Conservation (phyloP, 192 early-diverging fungal species). For the Coemansia sp. region DNA sequence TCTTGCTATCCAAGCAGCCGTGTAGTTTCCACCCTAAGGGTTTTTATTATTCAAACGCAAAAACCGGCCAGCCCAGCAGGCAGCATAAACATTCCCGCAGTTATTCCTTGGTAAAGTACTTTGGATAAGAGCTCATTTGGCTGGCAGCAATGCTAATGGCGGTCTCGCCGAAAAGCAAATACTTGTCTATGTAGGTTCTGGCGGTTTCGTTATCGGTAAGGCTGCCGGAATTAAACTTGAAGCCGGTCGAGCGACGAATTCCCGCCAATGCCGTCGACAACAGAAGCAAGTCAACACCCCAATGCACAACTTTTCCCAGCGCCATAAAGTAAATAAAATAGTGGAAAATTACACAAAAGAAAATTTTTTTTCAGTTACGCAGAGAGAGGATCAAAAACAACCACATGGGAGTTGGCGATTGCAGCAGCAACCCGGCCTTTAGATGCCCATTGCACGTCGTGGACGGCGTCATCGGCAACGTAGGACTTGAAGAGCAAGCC, state of each 20-base stretch:
- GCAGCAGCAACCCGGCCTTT: slow-evolving; percentile 45
- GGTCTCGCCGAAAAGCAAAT: slow-evolving; percentile 1
- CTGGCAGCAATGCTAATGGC: slow-evolving; percentile 1
- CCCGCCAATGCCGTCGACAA: neutral
- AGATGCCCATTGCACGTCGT: slow-evolving; percentile 49
- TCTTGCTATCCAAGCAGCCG: too few species aligned
- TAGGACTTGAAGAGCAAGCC: slow-evolving; percentile 40
- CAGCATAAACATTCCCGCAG: too few species aligned
- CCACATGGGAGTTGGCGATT: slow-evolving; percentile 35
- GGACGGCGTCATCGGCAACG: slow-evolving; percentile 44
- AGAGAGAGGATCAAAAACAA: slow-evolving; percentile 35
- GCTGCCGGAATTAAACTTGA: neutral
- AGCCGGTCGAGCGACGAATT: slow-evolving; percentile 1
- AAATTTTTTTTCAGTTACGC: neutral
- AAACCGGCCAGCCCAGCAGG: too few species aligned
- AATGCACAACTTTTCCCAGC: slow-evolving; percentile 4
- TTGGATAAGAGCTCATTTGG: neutral
- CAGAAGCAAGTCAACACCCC: neutral
- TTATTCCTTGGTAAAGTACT: slow-evolving; percentile 5
- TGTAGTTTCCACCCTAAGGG: too few species aligned
- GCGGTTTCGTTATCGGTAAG: neutral
- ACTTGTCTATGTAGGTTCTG: neutral
- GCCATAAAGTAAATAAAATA: slow-evolving; percentile 3
- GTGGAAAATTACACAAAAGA: neutral
- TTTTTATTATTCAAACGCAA: too few species aligned